Percentiles rank a stretch among this genome's conserved stretches.
phyloP scores from a whole-genome alignment of 1,284 basidiomycete species.

The Microbotryum saponariae region DNA sequence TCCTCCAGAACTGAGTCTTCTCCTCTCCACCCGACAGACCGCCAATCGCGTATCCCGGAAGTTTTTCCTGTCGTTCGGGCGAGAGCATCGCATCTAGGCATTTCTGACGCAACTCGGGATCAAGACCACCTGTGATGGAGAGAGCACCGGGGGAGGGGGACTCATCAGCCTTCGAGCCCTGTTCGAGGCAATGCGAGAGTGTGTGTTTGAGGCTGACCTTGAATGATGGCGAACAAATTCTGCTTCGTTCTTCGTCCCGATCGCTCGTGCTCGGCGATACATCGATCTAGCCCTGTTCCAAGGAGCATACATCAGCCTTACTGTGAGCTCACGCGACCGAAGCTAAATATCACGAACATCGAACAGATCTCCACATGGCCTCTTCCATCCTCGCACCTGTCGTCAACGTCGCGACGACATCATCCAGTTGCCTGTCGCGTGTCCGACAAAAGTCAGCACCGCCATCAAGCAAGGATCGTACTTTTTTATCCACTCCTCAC shows the following conservation, averaged over 20 bases:
- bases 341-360: conserved; percentile 15
- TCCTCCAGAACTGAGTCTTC: conserved; percentile 78
- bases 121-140: conserved; percentile 50
- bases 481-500: conserved; percentile 37
- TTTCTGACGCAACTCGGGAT: conserved; percentile 56
- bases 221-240: conserved; percentile 79
- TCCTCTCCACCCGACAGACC: conserved; percentile 54
- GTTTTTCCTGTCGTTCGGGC: conserved; percentile 50
- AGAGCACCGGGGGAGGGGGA: neutral
- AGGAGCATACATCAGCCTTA: neutral
- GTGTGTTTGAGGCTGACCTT: conserved; percentile 46
- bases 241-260: conserved; percentile 58
- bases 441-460: too few species aligned
- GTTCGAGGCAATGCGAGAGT: neutral
- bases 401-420: conserved; percentile 51
- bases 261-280: conserved; percentile 60
- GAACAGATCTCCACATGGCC: conserved; percentile 50
- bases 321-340: conserved; percentile 48
- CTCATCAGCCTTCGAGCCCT: neutral
- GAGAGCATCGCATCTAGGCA: conserved; percentile 72
- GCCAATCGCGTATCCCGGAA: conserved; percentile 75
- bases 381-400: conserved; percentile 57
- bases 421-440: conserved; percentile 57
- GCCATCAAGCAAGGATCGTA: too few species aligned
- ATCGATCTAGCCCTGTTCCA: conserved; percentile 61